A percentile compares a stretch with the other conserved stretches of the same genome.
These are phyloP conservation scores for Naegleria lovaniensis DNA, from an alignment of 208 protist species.

Conservation along the genomic window DNA sequence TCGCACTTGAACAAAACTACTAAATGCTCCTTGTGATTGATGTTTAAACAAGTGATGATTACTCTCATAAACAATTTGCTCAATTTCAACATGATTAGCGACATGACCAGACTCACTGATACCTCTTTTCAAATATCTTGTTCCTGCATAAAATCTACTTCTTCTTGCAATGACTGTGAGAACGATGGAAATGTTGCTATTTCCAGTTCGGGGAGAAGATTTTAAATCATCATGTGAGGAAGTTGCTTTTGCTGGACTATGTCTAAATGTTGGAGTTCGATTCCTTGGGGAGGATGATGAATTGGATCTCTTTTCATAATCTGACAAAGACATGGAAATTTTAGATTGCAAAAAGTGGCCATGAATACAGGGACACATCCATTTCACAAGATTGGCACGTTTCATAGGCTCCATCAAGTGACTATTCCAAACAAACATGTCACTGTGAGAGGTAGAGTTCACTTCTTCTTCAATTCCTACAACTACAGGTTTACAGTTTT, in stretches of 20 bases:
- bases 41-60: not conserved
- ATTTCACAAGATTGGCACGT: not conserved
- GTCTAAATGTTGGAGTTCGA: constrained; percentile 42
- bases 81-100: constrained; percentile 75
- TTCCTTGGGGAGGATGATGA: constrained; percentile 30
- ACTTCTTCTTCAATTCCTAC: not conserved
- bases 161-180: constrained; percentile 73
- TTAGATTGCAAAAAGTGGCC: constrained; percentile 44
- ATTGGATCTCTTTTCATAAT: constrained; percentile 31
- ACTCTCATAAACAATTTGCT: constrained; percentile 70
- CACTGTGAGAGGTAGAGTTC: constrained; percentile 10
- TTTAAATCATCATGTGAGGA: constrained; percentile 47
- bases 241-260: not conserved
- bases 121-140: constrained; percentile 87
- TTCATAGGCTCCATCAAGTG: constrained; percentile 65
- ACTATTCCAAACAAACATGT: constrained; percentile 75
- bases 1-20: constrained; percentile 67
- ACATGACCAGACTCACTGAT: constrained; percentile 67
- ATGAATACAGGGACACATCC: constrained; percentile 50
- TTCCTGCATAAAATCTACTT: constrained; percentile 78
- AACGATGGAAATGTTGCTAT: constrained; percentile 54
- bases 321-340: not conserved
- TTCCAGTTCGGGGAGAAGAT: constrained; percentile 16
- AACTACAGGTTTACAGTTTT: constrained; percentile 64
- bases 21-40: constrained; percentile 42